These are phyloP conservation scores for Flaveria floridana DNA, from an alignment of 140 eudicot species.

Conservation along the genomic window DNA sequence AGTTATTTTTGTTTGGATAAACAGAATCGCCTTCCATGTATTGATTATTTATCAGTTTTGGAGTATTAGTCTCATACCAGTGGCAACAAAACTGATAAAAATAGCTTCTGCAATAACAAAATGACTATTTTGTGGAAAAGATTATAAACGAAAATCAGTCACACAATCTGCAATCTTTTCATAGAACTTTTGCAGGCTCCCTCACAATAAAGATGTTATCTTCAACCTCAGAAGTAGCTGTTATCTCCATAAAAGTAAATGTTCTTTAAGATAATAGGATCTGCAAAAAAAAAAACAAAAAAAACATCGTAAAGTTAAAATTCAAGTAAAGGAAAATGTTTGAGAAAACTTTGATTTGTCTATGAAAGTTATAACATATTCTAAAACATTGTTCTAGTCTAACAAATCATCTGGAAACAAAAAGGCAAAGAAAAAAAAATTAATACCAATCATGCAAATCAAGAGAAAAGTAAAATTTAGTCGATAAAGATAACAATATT, in stretches of 20 bases:
- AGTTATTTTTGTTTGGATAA: too few relatives aligned
- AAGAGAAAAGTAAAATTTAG: conserved; percentile 2
- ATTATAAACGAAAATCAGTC: too few relatives aligned
- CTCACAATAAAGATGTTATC: conserved; percentile 12
- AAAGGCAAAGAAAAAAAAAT: neutral
- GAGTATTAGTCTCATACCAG: too few relatives aligned
- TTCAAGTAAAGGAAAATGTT: neutral
- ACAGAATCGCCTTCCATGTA: too few relatives aligned
- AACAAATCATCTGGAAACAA: neutral
- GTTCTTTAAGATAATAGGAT: conserved; percentile 34
- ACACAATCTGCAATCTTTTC: conserved; percentile 34
- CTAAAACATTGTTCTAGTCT: neutral
- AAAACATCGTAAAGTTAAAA: conserved; percentile 7
- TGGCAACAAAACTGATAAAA: too few relatives aligned
- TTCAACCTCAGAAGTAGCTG: conserved; percentile 35
- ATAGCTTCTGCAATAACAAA: too few relatives aligned
- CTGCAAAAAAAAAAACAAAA: conserved; percentile 4
- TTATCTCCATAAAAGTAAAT: conserved; percentile 37
- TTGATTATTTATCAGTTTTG: too few relatives aligned
- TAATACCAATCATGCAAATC: neutral
- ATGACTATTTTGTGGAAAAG: too few relatives aligned
- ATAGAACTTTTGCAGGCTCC: conserved; percentile 45
- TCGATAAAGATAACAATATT: neutral
- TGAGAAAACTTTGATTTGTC: neutral
- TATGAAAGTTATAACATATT: neutral